These are phyloP conservation scores for Ophiocytium majus DNA, from an alignment of 352 stramenopile genomes.

Conservation along the genomic window DNA sequence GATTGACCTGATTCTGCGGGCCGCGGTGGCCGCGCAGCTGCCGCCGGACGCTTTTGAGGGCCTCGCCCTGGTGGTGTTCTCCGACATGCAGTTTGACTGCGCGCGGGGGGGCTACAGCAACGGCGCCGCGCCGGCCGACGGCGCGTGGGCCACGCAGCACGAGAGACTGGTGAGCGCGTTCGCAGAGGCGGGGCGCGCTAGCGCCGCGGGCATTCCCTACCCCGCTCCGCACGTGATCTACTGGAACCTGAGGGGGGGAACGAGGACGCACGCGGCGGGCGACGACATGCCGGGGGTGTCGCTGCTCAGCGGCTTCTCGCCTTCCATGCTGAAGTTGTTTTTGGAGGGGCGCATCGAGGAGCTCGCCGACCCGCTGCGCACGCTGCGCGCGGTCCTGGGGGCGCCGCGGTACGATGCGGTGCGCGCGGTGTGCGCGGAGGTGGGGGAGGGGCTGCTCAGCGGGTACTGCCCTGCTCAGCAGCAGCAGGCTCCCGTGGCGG, in stretches of 20 bases:
- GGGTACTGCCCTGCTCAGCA: no score
- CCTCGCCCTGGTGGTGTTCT: constrained; percentile 68
- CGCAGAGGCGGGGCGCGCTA: constrained; percentile 23
- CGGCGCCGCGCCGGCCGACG: not conserved
- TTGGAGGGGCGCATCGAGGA: constrained; percentile 20
- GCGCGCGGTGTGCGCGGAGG: not conserved
- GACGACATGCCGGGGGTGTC: constrained; percentile 13
- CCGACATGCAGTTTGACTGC: constrained; percentile 74
- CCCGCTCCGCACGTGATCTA: constrained; percentile 67
- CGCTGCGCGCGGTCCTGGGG: constrained; percentile 7
- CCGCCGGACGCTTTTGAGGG: constrained; percentile 59
- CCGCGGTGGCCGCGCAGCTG: constrained; percentile 61
- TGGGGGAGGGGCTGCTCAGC: not conserved
- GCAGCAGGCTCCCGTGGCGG: no score
- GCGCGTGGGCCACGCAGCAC: constrained; percentile 4
- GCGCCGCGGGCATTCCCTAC: constrained; percentile 48
- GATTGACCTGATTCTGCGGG: constrained; percentile 64
- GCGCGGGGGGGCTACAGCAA: constrained; percentile 40
- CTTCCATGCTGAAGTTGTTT: constrained; percentile 41
- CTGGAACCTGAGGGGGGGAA: constrained; percentile 66
- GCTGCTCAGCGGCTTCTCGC: constrained; percentile 50
- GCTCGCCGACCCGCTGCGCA: not conserved
- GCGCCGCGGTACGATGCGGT: constrained; percentile 13
- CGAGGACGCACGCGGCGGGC: constrained; percentile 28
- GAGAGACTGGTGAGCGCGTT: constrained; percentile 52